Conservation (phyloP, 2,329 filamentous ascomycete genomes). For the Tolypocladium tropicale region DNA sequence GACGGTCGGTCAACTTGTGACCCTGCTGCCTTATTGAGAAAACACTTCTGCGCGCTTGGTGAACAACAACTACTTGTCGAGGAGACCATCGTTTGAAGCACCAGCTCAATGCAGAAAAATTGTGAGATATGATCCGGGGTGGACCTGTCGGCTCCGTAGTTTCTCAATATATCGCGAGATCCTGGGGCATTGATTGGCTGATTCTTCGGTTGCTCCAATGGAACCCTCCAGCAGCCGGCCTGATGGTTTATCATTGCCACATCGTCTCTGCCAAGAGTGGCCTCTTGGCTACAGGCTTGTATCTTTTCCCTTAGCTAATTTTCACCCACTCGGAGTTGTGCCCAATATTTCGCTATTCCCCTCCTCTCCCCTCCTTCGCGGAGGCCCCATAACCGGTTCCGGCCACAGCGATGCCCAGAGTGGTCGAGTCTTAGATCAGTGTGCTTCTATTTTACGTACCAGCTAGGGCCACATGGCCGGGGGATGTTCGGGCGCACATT, state of each 20-base stretch:
- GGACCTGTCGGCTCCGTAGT: neutral
- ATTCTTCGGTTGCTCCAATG: neutral
- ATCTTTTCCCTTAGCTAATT: neutral
- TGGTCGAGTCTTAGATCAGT: too few relatives aligned
- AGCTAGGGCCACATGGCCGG: too few relatives aligned
- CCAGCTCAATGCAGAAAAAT: neutral
- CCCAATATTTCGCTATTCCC: too few relatives aligned
- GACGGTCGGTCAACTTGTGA: too few relatives aligned
- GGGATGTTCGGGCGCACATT: too few relatives aligned
- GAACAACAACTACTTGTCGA: too few relatives aligned
- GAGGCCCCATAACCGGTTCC: too few relatives aligned
- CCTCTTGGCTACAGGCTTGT: neutral
- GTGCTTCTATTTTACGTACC: too few relatives aligned
- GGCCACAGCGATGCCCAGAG: too few relatives aligned
- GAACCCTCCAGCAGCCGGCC: neutral
- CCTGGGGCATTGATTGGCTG: neutral
- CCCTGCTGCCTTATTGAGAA: too few relatives aligned
- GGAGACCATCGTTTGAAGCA: neutral
- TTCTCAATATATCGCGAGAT: neutral
- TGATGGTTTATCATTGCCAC: neutral
- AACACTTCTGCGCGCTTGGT: too few relatives aligned
- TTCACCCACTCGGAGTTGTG: neutral
- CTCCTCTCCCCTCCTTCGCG: neutral
- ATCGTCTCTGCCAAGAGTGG: neutral
- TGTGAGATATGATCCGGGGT: too few relatives aligned